These are phyloP conservation scores for Epichloe hybrida DNA, from an alignment of 2,329 filamentous ascomycete genomes.

Conservation along the genomic window DNA sequence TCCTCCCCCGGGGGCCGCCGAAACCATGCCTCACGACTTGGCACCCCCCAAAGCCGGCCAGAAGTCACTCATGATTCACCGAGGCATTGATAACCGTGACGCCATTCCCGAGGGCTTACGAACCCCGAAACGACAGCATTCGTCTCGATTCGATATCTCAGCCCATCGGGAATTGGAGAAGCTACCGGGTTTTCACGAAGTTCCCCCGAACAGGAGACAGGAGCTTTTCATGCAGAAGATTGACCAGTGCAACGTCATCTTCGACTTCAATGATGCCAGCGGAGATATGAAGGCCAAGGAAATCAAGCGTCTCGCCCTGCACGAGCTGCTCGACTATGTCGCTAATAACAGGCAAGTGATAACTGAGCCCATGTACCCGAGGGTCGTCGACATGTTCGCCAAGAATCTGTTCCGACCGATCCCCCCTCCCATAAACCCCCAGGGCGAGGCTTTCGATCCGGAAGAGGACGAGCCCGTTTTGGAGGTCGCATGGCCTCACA, in stretches of 20 bases:
- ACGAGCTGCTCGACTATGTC: constrained; percentile 94
- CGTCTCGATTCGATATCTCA: constrained; percentile 94
- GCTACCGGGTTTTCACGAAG: constrained; percentile 93
- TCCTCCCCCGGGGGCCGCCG: constrained; percentile 74
- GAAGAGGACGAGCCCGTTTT: constrained; percentile 97
- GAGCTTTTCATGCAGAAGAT: constrained; percentile 99
- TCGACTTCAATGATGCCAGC: constrained; percentile 97
- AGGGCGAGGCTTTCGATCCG: constrained; percentile 95
- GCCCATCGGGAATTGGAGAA: constrained; percentile 95
- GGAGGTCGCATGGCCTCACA: constrained; percentile 97
- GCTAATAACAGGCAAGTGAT: constrained; percentile 98
- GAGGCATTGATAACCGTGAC: constrained; percentile 81
- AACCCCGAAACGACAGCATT: constrained; percentile 93
- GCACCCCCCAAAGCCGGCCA: constrained; percentile 83
- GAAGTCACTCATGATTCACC: constrained; percentile 80
- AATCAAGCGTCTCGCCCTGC: constrained; percentile 91
- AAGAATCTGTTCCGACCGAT: constrained; percentile 98
- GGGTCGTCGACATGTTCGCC: constrained; percentile 97
- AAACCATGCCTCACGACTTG: constrained; percentile 96
- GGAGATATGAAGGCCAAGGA: constrained; percentile 99
- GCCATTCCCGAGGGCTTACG: constrained; percentile 79
- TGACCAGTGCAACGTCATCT: constrained; percentile 99
- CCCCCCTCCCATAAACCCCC: constrained; percentile 95
- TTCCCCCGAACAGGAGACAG: constrained; percentile 89
- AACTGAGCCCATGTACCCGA: constrained; percentile 96